Conservation (phyloP, 345 rosid genomes). For the Eucalyptus polybractea region DNA sequence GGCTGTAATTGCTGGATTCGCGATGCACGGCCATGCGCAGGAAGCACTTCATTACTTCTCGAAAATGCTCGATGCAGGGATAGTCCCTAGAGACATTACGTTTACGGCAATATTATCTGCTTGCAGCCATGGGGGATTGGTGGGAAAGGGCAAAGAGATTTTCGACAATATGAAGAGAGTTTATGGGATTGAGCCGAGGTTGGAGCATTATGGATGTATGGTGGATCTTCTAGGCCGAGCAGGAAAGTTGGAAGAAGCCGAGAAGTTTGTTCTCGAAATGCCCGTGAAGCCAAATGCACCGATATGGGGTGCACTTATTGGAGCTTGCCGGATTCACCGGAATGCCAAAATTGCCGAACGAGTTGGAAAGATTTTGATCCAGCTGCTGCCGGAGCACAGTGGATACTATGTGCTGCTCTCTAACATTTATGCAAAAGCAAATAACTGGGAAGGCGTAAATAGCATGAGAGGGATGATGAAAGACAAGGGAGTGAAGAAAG, state of each 20-base stretch:
- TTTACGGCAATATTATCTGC: slow-evolving; percentile 59
- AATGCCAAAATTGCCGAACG: slow-evolving; percentile 52
- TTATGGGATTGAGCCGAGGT: slow-evolving; percentile 34
- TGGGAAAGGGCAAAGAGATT: slow-evolving; percentile 40
- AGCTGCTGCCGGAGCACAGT: slow-evolving; percentile 49
- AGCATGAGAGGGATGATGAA: slow-evolving; percentile 44
- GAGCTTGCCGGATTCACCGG: slow-evolving; percentile 64
- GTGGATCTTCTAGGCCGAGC: slow-evolving; percentile 76
- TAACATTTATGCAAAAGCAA: slow-evolving; percentile 51
- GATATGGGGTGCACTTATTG: slow-evolving; percentile 66
- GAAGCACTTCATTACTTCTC: slow-evolving; percentile 33
- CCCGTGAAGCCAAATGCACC: slow-evolving; percentile 59
- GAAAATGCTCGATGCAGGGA: slow-evolving; percentile 29
- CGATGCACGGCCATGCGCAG: slow-evolving; percentile 48
- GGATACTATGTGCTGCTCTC: slow-evolving; percentile 71
- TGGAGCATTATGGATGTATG: slow-evolving; percentile 76
- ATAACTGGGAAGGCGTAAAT: slow-evolving; percentile 45
- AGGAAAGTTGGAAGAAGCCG: slow-evolving; percentile 55
- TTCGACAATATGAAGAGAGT: slow-evolving; percentile 44
- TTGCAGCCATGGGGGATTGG: slow-evolving; percentile 68
- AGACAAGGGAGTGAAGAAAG: slow-evolving; percentile 49
- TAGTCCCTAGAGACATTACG: slow-evolving; percentile 45
- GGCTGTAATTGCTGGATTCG: slow-evolving; percentile 53
- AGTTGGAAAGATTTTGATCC: slow-evolving; percentile 40
- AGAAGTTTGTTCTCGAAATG: slow-evolving; percentile 48